A percentile compares a stretch with the other conserved stretches of the same genome.
These are phyloP conservation scores for Kodamaea sp. DNA, from an alignment of 1,139 yeast genomes.

Conservation along the genomic window DNA sequence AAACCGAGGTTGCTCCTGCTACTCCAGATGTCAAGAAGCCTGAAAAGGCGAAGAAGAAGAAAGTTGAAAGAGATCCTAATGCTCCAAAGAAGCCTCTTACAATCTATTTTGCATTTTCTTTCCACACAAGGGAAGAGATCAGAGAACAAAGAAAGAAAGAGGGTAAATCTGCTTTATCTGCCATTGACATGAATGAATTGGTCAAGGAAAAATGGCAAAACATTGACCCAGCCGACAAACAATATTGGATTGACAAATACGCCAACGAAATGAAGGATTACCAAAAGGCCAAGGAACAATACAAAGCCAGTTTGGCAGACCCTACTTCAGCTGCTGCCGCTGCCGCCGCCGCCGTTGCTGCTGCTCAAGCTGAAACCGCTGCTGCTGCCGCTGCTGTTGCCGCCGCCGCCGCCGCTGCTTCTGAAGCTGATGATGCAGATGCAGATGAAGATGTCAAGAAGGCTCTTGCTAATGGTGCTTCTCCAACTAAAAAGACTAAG, in stretches of 20 bases:
- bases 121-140: conserved; percentile 57
- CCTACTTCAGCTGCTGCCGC: conserved; percentile 12
- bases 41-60: conserved; percentile 51
- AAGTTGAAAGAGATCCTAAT: conserved; percentile 52
- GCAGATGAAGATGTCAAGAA: conserved; percentile 12
- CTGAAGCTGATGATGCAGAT: conserved; percentile 8
- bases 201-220: conserved; percentile 77
- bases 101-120: conserved; percentile 74
- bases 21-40: conserved; percentile 28
- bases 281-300: conserved; percentile 60
- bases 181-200: conserved; percentile 73
- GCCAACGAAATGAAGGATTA: conserved; percentile 61
- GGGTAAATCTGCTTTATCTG: conserved; percentile 61
- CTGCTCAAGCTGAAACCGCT: conserved; percentile 9
- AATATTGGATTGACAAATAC: conserved; percentile 73
- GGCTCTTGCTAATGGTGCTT: conserved; percentile 3
- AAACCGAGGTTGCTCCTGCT: conserved; percentile 11
- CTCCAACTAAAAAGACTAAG: conserved; percentile 20
- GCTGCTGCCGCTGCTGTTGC: conserved; percentile 7
- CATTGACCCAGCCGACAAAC: conserved; percentile 63
- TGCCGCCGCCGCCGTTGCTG: conserved; percentile 14
- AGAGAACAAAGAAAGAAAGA: conserved; percentile 61
- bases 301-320: conserved; percentile 45
- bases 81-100: conserved; percentile 71
- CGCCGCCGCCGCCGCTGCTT: conserved; percentile 7